Evolutionary conservation across 2,329 filamentous ascomycete genomes (phyloP), one percentile per base, ranked within the genome.

Genomic region (Westerdykella ornata): DNA sequence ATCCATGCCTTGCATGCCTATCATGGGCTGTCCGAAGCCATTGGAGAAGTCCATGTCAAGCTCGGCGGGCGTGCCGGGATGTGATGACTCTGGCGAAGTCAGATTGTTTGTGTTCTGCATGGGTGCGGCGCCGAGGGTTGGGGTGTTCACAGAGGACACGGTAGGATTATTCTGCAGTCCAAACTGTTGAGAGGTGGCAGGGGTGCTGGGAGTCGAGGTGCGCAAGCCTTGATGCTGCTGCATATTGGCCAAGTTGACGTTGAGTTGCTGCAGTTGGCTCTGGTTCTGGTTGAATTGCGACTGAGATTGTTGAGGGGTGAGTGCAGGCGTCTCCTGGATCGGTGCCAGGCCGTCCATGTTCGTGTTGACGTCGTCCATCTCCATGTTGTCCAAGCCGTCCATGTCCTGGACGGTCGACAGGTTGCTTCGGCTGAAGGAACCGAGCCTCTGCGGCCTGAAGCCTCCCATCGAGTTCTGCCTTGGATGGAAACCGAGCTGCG

Each of bases 101-200:
- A 74, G 52, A 66, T 72, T 65, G 69, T 80, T 76, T 32, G 79
- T 76, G 42, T 76, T 72, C 38, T 73, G 76, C 47, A 81, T 72
- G 26, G 85, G 82, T 50, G 88, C 83, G 1, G 87, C 87, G 45
- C 84, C 85, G 43, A 97, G 75, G 0, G 89, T 94, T 0, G 90
- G 90, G 0, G 90, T 97, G 65, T 96, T 97, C 41, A 96, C 90
- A 3, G 89, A 96, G 3, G 92, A 98, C 14, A 97, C 90, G 1
- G 89, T 96, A 13, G 90, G 90, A 64, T 96, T 96, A 65, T 94
- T 88, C 62, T 88, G 84, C 52, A 94, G 81, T 37, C 82, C 82
- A 57, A 90, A 88, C 41, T 66, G 68, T 45, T 71, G 68, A 31
- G 75, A 73, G 35, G 83, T 78, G 18, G 86, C 82, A 2, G 90